Percentiles rank a stretch among this genome's conserved stretches.
phyloP scores from a whole-genome alignment of 2,329 filamentous ascomycete species.

The Alternaria brassicicola region DNA sequence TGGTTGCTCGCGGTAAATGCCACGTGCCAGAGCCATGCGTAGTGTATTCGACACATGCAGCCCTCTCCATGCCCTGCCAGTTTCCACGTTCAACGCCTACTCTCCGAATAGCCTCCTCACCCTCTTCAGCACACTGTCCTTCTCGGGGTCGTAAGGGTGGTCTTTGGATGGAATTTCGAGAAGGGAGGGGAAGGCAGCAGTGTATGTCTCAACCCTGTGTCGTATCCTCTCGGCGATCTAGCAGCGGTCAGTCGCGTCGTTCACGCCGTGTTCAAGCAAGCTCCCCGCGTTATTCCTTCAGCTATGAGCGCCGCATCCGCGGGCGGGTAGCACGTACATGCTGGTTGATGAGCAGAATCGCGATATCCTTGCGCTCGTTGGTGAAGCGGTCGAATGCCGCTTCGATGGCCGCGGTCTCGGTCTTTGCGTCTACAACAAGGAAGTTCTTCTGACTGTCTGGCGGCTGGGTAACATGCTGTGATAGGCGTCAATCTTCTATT shows the following conservation, averaged over 20 bases:
- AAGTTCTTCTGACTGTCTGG: constrained; percentile 97
- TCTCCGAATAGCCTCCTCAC: constrained; percentile 77
- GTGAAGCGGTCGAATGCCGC: constrained; percentile 89
- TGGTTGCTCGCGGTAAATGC: not conserved
- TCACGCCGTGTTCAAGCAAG: not conserved
- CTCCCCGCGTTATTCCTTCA: not conserved
- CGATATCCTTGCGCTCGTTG: constrained; percentile 90
- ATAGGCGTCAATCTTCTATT: constrained; percentile 6
- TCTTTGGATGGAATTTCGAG: constrained; percentile 99
- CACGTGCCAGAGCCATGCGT: not conserved
- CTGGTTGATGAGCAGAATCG: constrained; percentile 95
- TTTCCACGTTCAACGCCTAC: constrained; percentile 52
- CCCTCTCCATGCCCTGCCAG: not conserved
- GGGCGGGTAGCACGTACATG: constrained; percentile 66
- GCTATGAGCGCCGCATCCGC: not conserved
- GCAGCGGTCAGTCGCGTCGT: constrained; percentile 12
- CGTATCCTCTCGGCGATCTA: constrained; percentile 95
- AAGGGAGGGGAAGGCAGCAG: constrained; percentile 92
- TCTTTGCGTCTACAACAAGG: constrained; percentile 93
- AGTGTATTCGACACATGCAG: not conserved
- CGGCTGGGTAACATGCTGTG: constrained; percentile 84
- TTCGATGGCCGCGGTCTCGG: constrained; percentile 86
- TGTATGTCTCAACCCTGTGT: constrained; percentile 87
- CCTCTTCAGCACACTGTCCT: constrained; percentile 93
- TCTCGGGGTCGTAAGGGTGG: constrained; percentile 97